A percentile compares a stretch with the other conserved stretches of the same genome.
These are phyloP conservation scores for Phaffia rhodozyma DNA, from an alignment of 1,284 basidiomycete genomes.

Conservation along the genomic window DNA sequence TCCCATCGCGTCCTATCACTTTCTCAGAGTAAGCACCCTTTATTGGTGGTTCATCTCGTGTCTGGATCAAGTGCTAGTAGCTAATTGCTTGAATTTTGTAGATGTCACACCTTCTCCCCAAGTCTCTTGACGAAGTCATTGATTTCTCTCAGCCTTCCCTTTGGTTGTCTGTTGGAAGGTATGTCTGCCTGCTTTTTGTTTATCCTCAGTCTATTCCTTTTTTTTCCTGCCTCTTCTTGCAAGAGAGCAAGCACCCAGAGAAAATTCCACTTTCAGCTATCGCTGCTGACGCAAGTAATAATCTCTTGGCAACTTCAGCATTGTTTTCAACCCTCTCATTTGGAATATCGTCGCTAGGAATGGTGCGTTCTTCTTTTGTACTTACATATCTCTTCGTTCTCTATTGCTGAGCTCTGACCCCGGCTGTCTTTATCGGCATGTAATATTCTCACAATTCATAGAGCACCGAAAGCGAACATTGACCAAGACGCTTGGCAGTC, in stretches of 20 bases:
- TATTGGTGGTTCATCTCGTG: no score
- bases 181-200: constrained; percentile 4
- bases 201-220: neutral
- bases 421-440: constrained; percentile 3
- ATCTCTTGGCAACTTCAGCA: constrained; percentile 25
- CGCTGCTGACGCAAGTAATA: neutral
- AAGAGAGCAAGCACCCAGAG: neutral
- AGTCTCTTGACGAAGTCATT: constrained; percentile 31
- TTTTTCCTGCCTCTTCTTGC: neutral
- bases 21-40: no score
- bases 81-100: no score
- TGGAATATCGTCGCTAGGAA: constrained; percentile 94
- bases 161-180: constrained; percentile 47
- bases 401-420: neutral
- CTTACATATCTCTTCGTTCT: neutral
- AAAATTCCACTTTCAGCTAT: neutral
- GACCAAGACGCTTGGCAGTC: constrained; percentile 62
- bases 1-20: no score
- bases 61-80: no score
- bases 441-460: constrained; percentile 30
- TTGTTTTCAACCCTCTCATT: constrained; percentile 79
- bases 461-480: constrained; percentile 81
- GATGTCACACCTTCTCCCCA: neutral
- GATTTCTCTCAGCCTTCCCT: constrained; percentile 56
- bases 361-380: constrained; percentile 44